A percentile compares a stretch with the other conserved stretches of the same genome.
Evolutionary conservation across 805 yeast species (phyloP).

Genomic region (Metschnikowia chrysomelidarum): DNA sequence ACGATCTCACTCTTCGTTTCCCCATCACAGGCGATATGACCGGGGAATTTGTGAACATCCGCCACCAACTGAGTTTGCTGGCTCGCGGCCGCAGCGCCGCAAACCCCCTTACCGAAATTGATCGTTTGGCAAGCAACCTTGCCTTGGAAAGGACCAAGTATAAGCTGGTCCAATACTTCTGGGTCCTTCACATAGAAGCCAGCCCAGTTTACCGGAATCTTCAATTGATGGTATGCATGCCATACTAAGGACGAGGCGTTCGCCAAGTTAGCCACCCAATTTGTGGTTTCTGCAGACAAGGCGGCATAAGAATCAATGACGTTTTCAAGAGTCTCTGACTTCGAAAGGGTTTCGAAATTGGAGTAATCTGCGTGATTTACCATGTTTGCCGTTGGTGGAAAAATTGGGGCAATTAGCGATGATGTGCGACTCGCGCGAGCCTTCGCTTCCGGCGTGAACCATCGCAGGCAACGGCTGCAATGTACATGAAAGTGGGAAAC

Average conservation of each 20-base stretch:
- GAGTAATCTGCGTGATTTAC: slow-evolving; percentile 73
- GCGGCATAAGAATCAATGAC: slow-evolving; percentile 64
- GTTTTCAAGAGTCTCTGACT: slow-evolving; percentile 55
- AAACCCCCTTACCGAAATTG: slow-evolving; percentile 79
- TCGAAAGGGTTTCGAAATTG: slow-evolving; percentile 43
- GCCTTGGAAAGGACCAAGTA: slow-evolving; percentile 94
- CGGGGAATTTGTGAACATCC: slow-evolving; percentile 77
- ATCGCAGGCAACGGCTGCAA: no score
- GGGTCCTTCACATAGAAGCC: slow-evolving; percentile 74
- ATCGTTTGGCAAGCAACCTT: slow-evolving; percentile 93
- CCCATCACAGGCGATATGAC: slow-evolving; percentile 97
- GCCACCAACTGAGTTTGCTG: slow-evolving; percentile 68
- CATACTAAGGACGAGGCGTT: slow-evolving; percentile 85
- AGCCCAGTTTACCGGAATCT: slow-evolving; percentile 76
- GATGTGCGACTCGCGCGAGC: no score
- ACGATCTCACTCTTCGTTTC: slow-evolving; percentile 92
- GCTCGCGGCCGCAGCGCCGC: slow-evolving; percentile 76
- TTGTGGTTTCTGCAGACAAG: slow-evolving; percentile 55
- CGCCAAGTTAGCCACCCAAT: slow-evolving; percentile 89
- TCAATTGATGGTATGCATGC: slow-evolving; percentile 75
- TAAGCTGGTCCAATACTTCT: slow-evolving; percentile 41
- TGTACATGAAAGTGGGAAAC: no score
- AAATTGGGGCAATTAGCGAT: no score
- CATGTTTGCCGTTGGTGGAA: slow-evolving; percentile 4
- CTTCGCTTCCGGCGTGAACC: no score